Conservation (phyloP, 2,329 filamentous ascomycete genomes). For the Aspergillus awamori region DNA sequence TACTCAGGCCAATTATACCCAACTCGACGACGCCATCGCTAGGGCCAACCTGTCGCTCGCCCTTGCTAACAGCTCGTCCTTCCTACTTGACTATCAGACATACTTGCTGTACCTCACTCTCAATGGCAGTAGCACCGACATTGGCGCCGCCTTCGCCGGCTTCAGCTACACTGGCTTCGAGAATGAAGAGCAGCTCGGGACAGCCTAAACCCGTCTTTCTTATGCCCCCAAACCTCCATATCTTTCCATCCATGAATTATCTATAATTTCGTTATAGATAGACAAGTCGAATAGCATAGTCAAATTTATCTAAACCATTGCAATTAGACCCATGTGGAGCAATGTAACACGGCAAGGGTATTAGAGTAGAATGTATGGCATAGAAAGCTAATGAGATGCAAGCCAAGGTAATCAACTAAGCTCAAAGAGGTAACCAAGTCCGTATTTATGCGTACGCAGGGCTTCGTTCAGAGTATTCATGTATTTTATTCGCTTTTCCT, state of each 20-base stretch:
- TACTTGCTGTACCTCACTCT: slow-evolving; percentile 4
- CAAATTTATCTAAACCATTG: too few relatives aligned
- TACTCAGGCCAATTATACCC: neutral
- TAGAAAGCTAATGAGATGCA: too few relatives aligned
- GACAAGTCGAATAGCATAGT: neutral
- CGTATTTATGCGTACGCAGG: too few relatives aligned
- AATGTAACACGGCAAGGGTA: too few relatives aligned
- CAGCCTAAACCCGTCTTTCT: neutral
- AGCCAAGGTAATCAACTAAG: too few relatives aligned
- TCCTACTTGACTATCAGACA: neutral
- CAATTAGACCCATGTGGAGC: too few relatives aligned
- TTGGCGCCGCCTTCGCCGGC: neutral
- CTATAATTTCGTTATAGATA: neutral
- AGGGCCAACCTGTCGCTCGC: slow-evolving; percentile 3
- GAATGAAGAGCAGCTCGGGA: neutral
- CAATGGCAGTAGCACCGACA: neutral
- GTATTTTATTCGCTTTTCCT: too few relatives aligned
- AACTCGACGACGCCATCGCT: slow-evolving; percentile 3
- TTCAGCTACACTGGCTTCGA: slow-evolving; percentile 1
- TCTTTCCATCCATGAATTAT: neutral
- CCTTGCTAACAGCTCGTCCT: neutral
- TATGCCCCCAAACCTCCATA: neutral
- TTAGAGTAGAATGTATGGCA: too few relatives aligned
- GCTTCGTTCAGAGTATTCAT: too few relatives aligned
- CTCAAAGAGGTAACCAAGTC: too few relatives aligned